These are phyloP conservation scores for Vitis rupestris DNA, from an alignment of 164 flowering plant species.

Conservation along the genomic window DNA sequence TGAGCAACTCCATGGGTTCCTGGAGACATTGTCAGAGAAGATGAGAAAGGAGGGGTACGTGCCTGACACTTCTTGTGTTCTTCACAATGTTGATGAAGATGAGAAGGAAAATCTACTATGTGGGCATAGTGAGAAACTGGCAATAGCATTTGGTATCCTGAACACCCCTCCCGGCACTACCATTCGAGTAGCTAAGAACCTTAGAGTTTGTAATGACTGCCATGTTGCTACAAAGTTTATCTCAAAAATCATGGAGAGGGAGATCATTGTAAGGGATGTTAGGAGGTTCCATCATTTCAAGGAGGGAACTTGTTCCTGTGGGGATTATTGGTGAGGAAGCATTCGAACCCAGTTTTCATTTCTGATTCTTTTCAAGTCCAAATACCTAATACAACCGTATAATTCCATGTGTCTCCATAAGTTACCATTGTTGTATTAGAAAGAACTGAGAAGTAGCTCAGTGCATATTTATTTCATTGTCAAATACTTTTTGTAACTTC, in stretches of 20 bases:
- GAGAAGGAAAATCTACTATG: slow-evolving; percentile 75
- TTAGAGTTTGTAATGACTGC: slow-evolving; percentile 83
- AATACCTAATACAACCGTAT: background rate
- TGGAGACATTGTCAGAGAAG: slow-evolving; percentile 44
- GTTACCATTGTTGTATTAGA: too few species aligned
- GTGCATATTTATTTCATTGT: too few species aligned
- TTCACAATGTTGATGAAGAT: slow-evolving; percentile 72
- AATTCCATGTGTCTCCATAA: too few species aligned
- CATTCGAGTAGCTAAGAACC: slow-evolving; percentile 81
- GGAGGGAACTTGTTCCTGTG: slow-evolving; percentile 77
- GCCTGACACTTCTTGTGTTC: slow-evolving; percentile 84
- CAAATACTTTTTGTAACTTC: too few species aligned
- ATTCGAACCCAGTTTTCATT: background rate
- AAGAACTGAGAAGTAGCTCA: too few species aligned
- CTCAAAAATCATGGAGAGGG: slow-evolving; percentile 62
- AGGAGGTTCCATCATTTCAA: slow-evolving; percentile 79
- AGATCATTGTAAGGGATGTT: slow-evolving; percentile 74
- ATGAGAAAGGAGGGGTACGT: slow-evolving; percentile 75
- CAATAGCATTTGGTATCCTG: slow-evolving; percentile 80
- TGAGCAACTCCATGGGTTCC: slow-evolving; percentile 43
- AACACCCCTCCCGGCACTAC: slow-evolving; percentile 70
- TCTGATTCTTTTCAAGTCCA: background rate
- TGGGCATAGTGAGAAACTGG: slow-evolving; percentile 83
- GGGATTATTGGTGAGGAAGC: slow-evolving; percentile 55
- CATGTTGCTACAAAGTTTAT: slow-evolving; percentile 70